Conservation (phyloP, 768 basidiomycete species). For the Cystobasidium onofrii region DNA sequence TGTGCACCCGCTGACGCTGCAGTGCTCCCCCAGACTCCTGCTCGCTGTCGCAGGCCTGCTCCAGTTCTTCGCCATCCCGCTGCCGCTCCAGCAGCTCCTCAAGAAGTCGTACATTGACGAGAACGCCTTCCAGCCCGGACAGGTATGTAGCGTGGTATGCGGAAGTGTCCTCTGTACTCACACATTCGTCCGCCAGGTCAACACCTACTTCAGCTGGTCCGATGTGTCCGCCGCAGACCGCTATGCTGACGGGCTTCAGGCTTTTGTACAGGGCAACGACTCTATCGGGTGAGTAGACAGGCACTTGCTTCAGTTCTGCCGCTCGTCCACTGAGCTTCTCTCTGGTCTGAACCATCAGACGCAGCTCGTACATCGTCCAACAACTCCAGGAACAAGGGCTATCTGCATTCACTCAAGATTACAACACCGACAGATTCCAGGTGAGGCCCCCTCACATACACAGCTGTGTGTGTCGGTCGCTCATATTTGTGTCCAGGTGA, state of each 20-base stretch:
- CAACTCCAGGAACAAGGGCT: background rate
- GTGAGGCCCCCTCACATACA: background rate
- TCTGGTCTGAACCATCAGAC: too few species aligned
- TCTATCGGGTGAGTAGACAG: background rate
- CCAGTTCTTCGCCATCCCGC: conserved; percentile 45
- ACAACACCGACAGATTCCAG: conserved; percentile 45
- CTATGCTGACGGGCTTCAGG: conserved; percentile 53
- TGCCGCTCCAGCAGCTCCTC: conserved; percentile 62
- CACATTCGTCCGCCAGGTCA: conserved; percentile 60
- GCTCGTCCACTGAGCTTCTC: too few species aligned
- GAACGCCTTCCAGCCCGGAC: conserved; percentile 86
- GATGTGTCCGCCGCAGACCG: conserved; percentile 78
- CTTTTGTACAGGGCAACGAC: background rate
- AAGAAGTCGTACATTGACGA: conserved; percentile 79
- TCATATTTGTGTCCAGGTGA: conserved; percentile 43
- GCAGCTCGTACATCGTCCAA: background rate
- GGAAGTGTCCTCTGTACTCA: too few species aligned
- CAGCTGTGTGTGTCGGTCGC: background rate
- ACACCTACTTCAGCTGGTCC: conserved; percentile 81
- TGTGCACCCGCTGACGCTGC: background rate
- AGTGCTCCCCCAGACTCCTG: background rate
- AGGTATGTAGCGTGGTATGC: too few species aligned
- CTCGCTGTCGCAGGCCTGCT: conserved; percentile 18
- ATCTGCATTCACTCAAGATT: conserved; percentile 21
- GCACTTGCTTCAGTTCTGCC: too few species aligned